Percentiles rank a stretch among this genome's conserved stretches.
Evolutionary conservation across 164 flowering plant genomes (phyloP).

Genomic region (Chimonanthus praecox): DNA sequence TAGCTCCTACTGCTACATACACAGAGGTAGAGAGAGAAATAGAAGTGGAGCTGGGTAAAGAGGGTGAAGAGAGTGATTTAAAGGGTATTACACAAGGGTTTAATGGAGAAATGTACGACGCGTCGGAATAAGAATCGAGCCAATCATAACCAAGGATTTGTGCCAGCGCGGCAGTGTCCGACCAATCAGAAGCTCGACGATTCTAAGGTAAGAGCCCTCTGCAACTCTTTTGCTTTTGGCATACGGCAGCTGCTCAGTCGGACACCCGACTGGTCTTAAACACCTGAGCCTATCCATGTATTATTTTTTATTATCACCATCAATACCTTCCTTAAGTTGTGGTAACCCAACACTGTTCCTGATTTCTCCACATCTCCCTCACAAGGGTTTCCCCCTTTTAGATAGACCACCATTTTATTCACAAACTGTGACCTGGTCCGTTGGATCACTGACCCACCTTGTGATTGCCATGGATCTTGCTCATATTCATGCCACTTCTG

Average conservation of each 20-base stretch:
- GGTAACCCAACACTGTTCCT: no score
- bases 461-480: no score
- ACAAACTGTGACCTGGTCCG: no score
- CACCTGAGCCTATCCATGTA: background rate
- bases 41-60: background rate
- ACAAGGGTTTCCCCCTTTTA: no score
- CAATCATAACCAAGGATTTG: slow-evolving; percentile 31
- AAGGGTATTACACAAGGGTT: slow-evolving; percentile 6
- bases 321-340: no score
- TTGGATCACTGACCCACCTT: no score
- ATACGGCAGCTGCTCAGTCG: background rate
- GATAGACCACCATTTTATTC: no score
- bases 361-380: no score
- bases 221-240: background rate
- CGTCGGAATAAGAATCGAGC: slow-evolving; percentile 7
- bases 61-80: slow-evolving; percentile 7
- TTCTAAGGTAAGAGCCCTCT: slow-evolving; percentile 29
- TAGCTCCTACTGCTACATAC: background rate
- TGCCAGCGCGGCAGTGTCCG: slow-evolving; percentile 30
- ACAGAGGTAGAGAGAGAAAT: background rate
- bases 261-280: background rate
- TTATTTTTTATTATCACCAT: no score
- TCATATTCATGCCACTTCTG: no score
- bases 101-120: slow-evolving; percentile 4
- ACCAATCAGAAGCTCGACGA: slow-evolving; percentile 46